Conservation (phyloP, 495 filamentous ascomycete genomes). For the Trichoderma parareesei region DNA sequence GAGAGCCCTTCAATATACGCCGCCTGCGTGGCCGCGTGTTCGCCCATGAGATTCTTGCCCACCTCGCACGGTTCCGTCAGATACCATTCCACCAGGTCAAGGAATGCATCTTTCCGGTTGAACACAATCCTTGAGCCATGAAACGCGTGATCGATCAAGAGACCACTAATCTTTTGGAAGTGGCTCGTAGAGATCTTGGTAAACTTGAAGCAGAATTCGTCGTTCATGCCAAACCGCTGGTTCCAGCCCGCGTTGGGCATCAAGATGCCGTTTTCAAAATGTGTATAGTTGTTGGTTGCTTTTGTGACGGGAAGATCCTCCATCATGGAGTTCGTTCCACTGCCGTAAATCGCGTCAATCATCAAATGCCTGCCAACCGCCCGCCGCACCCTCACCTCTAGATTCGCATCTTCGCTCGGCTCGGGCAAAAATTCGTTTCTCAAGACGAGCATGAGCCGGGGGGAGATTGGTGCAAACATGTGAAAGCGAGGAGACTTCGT, state of each 20-base stretch:
- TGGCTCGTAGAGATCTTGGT: slow-evolving; percentile 27
- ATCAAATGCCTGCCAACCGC: slow-evolving; percentile 2
- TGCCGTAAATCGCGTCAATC: slow-evolving; percentile 11
- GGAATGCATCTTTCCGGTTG: neutral
- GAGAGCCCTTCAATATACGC: neutral
- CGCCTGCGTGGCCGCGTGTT: neutral
- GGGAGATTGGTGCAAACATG: slow-evolving; percentile 41
- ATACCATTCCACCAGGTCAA: slow-evolving; percentile 6
- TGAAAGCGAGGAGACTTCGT: slow-evolving; percentile 22
- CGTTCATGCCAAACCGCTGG: slow-evolving; percentile 10
- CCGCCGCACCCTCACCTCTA: slow-evolving; percentile 11
- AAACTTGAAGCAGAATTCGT: slow-evolving; percentile 36
- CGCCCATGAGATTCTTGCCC: neutral
- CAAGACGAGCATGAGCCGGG: slow-evolving; percentile 42
- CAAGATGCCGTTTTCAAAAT: slow-evolving; percentile 22
- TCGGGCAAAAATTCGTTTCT: slow-evolving; percentile 24
- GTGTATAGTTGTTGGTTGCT: slow-evolving; percentile 31
- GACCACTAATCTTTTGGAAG: slow-evolving; percentile 34
- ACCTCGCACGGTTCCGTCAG: slow-evolving; percentile 3
- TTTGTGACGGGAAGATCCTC: slow-evolving; percentile 32
- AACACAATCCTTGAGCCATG: slow-evolving; percentile 6
- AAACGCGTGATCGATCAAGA: slow-evolving; percentile 31
- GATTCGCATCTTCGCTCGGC: slow-evolving; percentile 20
- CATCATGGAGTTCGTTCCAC: slow-evolving; percentile 19
- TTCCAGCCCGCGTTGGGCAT: slow-evolving; percentile 15